Base-by-base conservation (phyloP, 805 yeast genomes). In the Clavispora asparagi region DNA sequence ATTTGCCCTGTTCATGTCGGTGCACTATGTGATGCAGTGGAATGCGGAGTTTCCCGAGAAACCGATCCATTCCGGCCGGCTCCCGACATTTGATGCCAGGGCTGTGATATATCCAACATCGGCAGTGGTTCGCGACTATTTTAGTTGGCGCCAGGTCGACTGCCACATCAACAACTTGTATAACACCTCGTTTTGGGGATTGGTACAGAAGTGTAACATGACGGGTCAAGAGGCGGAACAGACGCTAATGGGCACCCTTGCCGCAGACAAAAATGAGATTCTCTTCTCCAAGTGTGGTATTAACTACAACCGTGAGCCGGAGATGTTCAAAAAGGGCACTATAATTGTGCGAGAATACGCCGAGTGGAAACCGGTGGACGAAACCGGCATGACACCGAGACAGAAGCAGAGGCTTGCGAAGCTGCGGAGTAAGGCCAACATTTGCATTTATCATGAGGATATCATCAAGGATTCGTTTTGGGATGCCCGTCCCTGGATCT, bases 121-220 rank as follows among this genome's bases (percentile, higher is more conserved):
- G 14, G 57, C 68, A 6, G 67, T 71, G 1, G 71, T 92, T 1
- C 73, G 87, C 46, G 98, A 92, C 63, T 94, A 94, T 61, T 77
- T 94, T 52, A 71, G 86, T 46, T 94, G 99, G 99, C 76, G 99
- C 54, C 97, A 88, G 61, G 98, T 85, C 1, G 99, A 94, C 61
- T 94, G 94, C 43, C 99, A 94, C 67, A 94, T 94, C 45, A 94
- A 94, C 63, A 94, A 94, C 62, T 66, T 94, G 49, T 94, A 92
- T 70, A 94, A 94, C 60, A 94, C 99, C 0, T 73, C 89, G 0
- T 94, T 94, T 62, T 94, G 99, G 99, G 73, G 81, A 6, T 71
- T 94, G 57, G 92, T 94, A 0, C 60, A 70, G 16, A 72, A 77
- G 50, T 90, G 94, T 14, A 83, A 83, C 0, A 47, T 86, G 65